Evolutionary conservation across 2,329 filamentous ascomycete species (phyloP), one percentile per base, ranked within the genome.

Genomic region (Apiospora rasikravindrae): DNA sequence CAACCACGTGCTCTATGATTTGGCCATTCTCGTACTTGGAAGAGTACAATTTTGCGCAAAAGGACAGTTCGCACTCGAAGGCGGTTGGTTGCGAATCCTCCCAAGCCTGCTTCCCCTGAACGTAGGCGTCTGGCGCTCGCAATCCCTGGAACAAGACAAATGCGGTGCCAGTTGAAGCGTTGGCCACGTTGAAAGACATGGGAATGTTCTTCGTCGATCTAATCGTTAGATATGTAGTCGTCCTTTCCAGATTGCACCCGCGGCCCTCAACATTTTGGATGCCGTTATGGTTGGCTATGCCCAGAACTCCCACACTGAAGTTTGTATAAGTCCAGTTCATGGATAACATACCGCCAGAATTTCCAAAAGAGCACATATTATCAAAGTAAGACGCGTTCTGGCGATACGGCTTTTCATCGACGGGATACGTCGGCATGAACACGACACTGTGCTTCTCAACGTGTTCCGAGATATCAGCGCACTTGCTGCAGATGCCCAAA

Each of bases 401-500:
- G n/a, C n/a, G n/a, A n/a, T n/a, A n/a, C n/a, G n/a, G n/a, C n/a
- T n/a, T n/a, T n/a, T n/a, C n/a, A n/a, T n/a, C n/a, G n/a, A n/a
- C 69, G 7, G 51, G 13, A 11, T 37, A 11, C 24, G n/a, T 26
- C 8, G 10, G 6, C 1, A 13, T 8, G 42, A n/a, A 14, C 24
- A 29, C 37, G 22, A 24, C 2, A 4, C 2, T 19, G n/a, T 40
- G 37, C 16, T 10, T 57, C 7, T 1, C 19, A 16, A 67, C 16
- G 11, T 67, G 37, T 24, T 14, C 24, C 14, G 53, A 51, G 26
- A 67, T 67, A 14, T 67, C 69, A 16, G 22, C 22, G 33, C 70
- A 67, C 33, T 61, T 47, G 37, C 42, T 67, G 14, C 70, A 71
- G 3, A 71, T 29, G 22, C 42, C 61, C 40, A 71, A 37, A 8